Conservation (phyloP, 805 yeast species). For the Metschnikowia lunata region DNA sequence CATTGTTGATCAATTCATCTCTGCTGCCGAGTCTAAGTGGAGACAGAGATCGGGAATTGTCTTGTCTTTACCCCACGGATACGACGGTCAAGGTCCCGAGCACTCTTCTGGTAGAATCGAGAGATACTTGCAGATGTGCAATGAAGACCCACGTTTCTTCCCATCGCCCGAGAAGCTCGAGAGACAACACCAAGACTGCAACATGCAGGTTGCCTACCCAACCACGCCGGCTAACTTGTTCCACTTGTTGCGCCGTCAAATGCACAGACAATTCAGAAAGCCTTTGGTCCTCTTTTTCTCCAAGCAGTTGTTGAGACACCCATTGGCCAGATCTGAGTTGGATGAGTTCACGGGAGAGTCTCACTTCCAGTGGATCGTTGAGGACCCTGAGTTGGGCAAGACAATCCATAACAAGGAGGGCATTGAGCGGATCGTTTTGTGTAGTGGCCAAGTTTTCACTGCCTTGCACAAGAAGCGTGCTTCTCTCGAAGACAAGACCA, state of each 20-base stretch:
- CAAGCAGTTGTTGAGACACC: constrained; percentile 82
- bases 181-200: constrained; percentile 98
- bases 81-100: constrained; percentile 99
- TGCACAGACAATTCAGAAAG: constrained; percentile 98
- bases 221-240: constrained; percentile 95
- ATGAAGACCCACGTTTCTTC: constrained; percentile 93
- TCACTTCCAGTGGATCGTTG: constrained; percentile 93
- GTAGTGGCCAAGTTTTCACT: constrained; percentile 93
- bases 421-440: constrained; percentile 79
- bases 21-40: constrained; percentile 98
- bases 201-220: constrained; percentile 97
- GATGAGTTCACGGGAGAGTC: constrained; percentile 87
- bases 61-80: constrained; percentile 96
- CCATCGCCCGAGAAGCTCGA: constrained; percentile 84
- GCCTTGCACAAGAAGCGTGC: constrained; percentile 88
- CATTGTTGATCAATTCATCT: constrained; percentile 91
- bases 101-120: constrained; percentile 97
- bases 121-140: constrained; percentile 91
- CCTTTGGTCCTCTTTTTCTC: constrained; percentile 87
- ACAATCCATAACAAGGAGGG: constrained; percentile 72
- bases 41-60: constrained; percentile 97
- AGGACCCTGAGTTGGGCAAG: constrained; percentile 83
- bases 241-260: constrained; percentile 97
- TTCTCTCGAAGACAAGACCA: constrained; percentile 65
- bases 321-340: constrained; percentile 85